Evolutionary conservation across 345 rosid species (phyloP), one percentile per base, ranked within the genome.

Genomic region (Odontarrhena argentea): DNA sequence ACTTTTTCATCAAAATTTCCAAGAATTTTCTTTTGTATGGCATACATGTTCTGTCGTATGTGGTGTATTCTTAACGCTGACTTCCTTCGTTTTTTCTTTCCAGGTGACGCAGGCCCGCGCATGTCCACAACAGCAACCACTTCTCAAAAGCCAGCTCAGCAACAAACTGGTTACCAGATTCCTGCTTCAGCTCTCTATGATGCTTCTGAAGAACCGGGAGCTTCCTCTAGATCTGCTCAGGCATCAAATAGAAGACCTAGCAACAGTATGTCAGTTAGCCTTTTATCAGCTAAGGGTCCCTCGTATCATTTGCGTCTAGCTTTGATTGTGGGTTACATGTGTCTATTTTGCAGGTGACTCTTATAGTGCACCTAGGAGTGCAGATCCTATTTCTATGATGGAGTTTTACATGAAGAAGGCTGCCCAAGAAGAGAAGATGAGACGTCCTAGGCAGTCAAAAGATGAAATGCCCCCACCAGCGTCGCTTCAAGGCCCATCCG

Each of bases 391-490:
- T 50, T 93, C 96, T 52, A 95, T 88, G 96, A 91, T 95, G 99
- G 99, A 95, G 77, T 95, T 85, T 70, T 95, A 89, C 83, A 70
- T 87, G 96, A 95, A 95, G 80, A 95, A 84, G 81, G 97, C 99
- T 69, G 96, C 99, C 45, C 87, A 77, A 65, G 99, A 95, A 81
- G 99, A 91, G 82, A 89, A 63, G 69, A 86, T 75, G 90, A 86
- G 87, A 76, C 94, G 82, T 77, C 97, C 97, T 67, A 95, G 80
- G 77, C 88, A 83, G 69, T 91, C 96, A n/a, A 95, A 95, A 71
- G 97, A 91, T 78, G 99, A 95, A 71, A 91, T 95, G 99, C 97
- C 96, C 3, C 96, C 97, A 0, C 99, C 99, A 74, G 80, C 90
- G 43, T 89, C 96, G 5, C 96, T 95, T 71, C 97, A 81, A 81